Percentiles rank a stretch among this genome's conserved stretches.
These are phyloP conservation scores for Trichoderma aggressivum DNA, from an alignment of 2,329 filamentous ascomycete genomes.

Conservation along the genomic window DNA sequence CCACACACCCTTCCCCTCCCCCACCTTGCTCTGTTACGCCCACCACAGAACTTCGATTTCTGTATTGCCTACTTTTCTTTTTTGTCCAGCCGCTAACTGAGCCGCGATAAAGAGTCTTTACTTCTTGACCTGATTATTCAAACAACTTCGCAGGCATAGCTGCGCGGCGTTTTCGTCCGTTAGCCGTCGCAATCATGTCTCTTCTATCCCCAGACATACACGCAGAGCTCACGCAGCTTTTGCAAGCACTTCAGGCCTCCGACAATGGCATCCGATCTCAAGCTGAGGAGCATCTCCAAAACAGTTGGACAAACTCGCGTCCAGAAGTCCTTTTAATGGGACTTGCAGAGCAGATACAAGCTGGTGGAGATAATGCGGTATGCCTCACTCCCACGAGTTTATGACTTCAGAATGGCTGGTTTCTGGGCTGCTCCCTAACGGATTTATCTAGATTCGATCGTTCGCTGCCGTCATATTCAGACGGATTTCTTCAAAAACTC, in stretches of 20 bases:
- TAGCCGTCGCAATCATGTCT: slow-evolving; percentile 56
- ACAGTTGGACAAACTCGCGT: slow-evolving; percentile 78
- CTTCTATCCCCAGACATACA: slow-evolving; percentile 81
- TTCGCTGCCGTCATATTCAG: slow-evolving; percentile 94
- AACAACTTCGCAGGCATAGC: slow-evolving; percentile 20
- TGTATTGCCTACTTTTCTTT: slow-evolving; percentile 7
- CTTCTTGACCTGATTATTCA: slow-evolving; percentile 14
- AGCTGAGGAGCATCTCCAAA: slow-evolving; percentile 86
- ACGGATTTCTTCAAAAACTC: slow-evolving; percentile 83
- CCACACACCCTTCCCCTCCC: slow-evolving; percentile 24
- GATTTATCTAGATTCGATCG: slow-evolving; percentile 61
- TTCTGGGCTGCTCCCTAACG: slow-evolving; percentile 3
- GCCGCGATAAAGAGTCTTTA: slow-evolving; percentile 9
- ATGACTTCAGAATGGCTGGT: neutral
- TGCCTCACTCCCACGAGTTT: slow-evolving; percentile 20
- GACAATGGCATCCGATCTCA: slow-evolving; percentile 83
- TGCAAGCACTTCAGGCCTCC: slow-evolving; percentile 82
- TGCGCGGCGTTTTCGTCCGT: slow-evolving; percentile 25
- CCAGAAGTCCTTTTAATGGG: slow-evolving; percentile 92
- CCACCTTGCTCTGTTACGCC: slow-evolving; percentile 26
- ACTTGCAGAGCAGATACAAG: slow-evolving; percentile 84
- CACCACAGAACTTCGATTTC: slow-evolving; percentile 23
- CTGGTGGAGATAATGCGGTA: slow-evolving; percentile 70
- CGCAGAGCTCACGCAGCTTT: slow-evolving; percentile 77
- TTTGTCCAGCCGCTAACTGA: slow-evolving; percentile 17